Base-by-base conservation (phyloP, 371 early-diverging fungal genomes). In the Mortierella sp. region DNA sequence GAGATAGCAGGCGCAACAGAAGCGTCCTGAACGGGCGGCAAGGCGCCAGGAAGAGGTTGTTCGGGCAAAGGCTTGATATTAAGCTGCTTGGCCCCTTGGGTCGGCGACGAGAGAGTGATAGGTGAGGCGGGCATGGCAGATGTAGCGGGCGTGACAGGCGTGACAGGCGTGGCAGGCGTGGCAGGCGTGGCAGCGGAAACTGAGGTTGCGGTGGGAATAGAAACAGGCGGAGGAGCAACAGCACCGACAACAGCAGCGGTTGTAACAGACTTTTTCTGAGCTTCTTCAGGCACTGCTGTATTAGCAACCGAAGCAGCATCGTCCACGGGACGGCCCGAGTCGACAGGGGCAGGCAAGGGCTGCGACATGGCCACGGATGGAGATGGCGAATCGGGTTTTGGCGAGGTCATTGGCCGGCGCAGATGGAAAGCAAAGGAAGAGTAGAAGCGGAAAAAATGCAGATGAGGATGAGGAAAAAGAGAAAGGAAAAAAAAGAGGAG, bases 291-390 rank as follows among this genome's bases (percentile, higher is more conserved):
- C n/a, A 44, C 25, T 9, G 64, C n/a, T 43, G 64, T 64, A 57
- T 52, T 64, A 12, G 64, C 70, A 50, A 63, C 66, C 64, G 63
- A 66, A 44, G 53, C 43, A 2, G 63, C 21, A 18, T 69, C 75
- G 26, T 11, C 51, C 14, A 19, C 0, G n/a, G 23, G 2, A 11
- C 44, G 25, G 52, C 26, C 16, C 16, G 37, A 9, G 57, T 48
- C 23, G 7, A 45, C 59, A 25, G 70, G 60, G 46, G 18, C 60
- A n/a, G n/a, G n/a, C n/a, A n/a, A n/a, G 3, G 75, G 75, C 52
- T 62, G 66, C 55, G 75, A 70, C 28, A 68, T 45, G n/a, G 75
- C 66, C 55, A 58, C 23, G 30, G 70, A 62, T 29, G 65, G 29
- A 45, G 57, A 44, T 51, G 62, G 48, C 19, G 56, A 25, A 57